Evolutionary conservation across 768 basidiomycete species (phyloP), one percentile per base, ranked within the genome.

Genomic region (Albatrellus ellisii): DNA sequence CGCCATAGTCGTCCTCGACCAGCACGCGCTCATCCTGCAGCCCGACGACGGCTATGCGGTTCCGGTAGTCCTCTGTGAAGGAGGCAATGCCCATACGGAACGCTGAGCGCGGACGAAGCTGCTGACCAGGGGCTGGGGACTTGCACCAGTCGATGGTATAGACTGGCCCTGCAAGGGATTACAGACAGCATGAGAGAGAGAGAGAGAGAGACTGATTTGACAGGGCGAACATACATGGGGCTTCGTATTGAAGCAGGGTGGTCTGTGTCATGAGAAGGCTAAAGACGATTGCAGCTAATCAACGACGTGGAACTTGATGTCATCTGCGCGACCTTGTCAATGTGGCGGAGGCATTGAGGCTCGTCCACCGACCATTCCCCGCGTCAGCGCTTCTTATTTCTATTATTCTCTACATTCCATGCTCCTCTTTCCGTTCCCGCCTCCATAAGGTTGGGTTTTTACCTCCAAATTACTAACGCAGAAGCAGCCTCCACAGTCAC

Each of bases 121-220:
- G 79, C 46, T 82, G 81, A 6, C 79, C 79, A 11, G 77, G 79
- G 15, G 75, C 73, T 29, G 84, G 65, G 10, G 83, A 72, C 59
- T 87, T 88, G 65, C 83, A 88, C 87, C 87, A 90, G 57, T 89
- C 86, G 39, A 90, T 60, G 49, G 82, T 76, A 54, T 86, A 79
- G 29, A 89, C 79, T 46, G 86, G 84, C 84, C 85, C 88, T 89
- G 54, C 7, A 42, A 36, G 41, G 31, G 39, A 41, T 50, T 4
- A 20, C 25, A 22, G 10, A 39, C 18, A 12, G 26, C 15, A 29
- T 7, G 33, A 26, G 41, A 22, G 40, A 4, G 26, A 24, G 24
- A n/a, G n/a, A n/a, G n/a, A n/a, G n/a, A n/a, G n/a, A n/a, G n/a
- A n/a, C n/a, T n/a, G n/a, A n/a, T n/a, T n/a, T n/a, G n/a, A n/a